Evolutionary conservation across 1,284 basidiomycete species (phyloP).

Genomic region (Schizophyllum amplum): DNA sequence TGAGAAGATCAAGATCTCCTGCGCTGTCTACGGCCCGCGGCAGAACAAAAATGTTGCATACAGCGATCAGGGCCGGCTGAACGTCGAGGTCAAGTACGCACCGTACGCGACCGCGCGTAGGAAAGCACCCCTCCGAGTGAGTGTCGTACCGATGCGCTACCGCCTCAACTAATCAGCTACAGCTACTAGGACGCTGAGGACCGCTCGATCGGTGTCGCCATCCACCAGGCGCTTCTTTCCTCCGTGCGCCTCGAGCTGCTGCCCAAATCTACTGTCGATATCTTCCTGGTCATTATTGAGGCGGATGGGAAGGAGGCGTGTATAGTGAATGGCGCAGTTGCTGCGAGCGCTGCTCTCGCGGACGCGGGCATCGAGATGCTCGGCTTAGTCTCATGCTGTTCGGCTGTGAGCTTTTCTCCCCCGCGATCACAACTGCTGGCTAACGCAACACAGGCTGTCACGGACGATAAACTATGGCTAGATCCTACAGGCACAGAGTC

Average conservation of each 20-base stretch:
- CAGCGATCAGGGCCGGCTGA: conserved; percentile 81
- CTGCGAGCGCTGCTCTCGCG: conserved; percentile 85
- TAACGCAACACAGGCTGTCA: conserved; percentile 34
- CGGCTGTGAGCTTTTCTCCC: conserved; percentile 43
- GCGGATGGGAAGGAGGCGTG: conserved; percentile 83
- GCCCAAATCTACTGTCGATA: conserved; percentile 91
- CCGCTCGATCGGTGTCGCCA: conserved; percentile 69
- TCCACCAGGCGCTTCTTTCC: conserved; percentile 83
- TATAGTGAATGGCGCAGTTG: conserved; percentile 77
- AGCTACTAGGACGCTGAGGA: conserved; percentile 84
- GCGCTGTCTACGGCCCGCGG: conserved; percentile 93
- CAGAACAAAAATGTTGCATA: conserved; percentile 77
- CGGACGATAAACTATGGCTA: conserved; percentile 52
- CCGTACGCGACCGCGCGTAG: conserved; percentile 81
- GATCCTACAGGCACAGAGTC: conserved; percentile 77
- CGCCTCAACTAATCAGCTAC: conserved; percentile 12
- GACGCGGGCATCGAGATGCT: conserved; percentile 85
- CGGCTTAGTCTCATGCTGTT: conserved; percentile 74
- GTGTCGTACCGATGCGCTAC: conserved; percentile 18
- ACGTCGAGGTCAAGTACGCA: conserved; percentile 94
- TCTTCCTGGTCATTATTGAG: conserved; percentile 89
- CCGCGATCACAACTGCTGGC: conserved; percentile 6
- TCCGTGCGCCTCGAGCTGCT: conserved; percentile 84
- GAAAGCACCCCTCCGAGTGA: conserved; percentile 80
- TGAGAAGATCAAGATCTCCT: conserved; percentile 85